phyloP scores from a whole-genome alignment of 176 grass and related monocot species.

The Pharus latifolius region DNA sequence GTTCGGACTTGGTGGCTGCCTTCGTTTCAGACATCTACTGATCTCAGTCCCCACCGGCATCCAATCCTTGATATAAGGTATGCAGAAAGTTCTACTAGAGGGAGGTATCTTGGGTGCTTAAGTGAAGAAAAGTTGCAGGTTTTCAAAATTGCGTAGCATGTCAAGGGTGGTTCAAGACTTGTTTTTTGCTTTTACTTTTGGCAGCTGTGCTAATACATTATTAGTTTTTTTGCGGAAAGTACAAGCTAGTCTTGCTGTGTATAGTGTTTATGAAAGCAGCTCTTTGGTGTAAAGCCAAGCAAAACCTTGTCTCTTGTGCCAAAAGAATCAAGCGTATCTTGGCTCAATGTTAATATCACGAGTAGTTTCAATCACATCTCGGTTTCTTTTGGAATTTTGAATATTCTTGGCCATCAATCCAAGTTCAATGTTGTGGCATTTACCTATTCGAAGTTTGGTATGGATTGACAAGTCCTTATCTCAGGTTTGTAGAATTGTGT shows the following conservation, averaged over 20 bases:
- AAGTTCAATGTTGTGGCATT: no score
- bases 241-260: background rate
- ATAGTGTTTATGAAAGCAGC: background rate
- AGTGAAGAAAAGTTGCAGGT: slow-evolving; percentile 65
- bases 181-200: background rate
- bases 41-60: slow-evolving; percentile 33
- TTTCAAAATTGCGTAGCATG: slow-evolving; percentile 29
- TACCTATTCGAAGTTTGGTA: no score
- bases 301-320: background rate
- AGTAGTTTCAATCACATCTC: no score
- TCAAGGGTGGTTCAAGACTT: background rate
- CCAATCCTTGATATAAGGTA: slow-evolving; percentile 75
- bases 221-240: background rate
- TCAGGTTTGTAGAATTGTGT: no score
- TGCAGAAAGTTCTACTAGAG: slow-evolving; percentile 2
- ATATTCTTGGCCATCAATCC: no score
- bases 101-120: slow-evolving; percentile 52
- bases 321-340: no score
- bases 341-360: no score
- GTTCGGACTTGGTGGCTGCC: slow-evolving; percentile 60
- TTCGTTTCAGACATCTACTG: slow-evolving; percentile 15
- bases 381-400: no score
- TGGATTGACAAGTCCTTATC: no score
- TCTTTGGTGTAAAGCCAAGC: background rate
- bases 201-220: background rate